A percentile compares a stretch with the other conserved stretches of the same genome.
Conservation (phyloP, 2,329 filamentous ascomycete genomes). For the Diaporthe australafricana region DNA sequence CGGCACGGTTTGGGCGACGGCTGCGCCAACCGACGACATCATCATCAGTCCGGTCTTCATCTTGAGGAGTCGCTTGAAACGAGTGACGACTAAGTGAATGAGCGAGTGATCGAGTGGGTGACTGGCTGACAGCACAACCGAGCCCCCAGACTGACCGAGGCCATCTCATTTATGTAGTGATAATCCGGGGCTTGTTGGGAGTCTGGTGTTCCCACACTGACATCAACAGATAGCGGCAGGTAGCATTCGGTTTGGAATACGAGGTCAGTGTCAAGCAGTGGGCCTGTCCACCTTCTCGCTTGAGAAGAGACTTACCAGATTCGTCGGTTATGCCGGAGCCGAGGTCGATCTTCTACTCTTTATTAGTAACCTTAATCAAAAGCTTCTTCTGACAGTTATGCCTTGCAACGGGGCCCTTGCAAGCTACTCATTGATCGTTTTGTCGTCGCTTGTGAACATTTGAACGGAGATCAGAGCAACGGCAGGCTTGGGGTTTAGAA, state of each 20-base stretch:
- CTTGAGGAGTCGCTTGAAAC: slow-evolving; percentile 1
- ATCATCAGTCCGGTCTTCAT: slow-evolving; percentile 17
- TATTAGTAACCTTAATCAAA: slow-evolving; percentile 16
- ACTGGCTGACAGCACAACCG: not conserved
- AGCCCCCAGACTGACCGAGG: not conserved
- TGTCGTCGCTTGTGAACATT: not conserved
- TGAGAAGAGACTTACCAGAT: slow-evolving; percentile 14
- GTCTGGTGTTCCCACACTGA: not conserved
- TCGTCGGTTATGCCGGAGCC: slow-evolving; percentile 20
- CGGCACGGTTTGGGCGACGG: slow-evolving; percentile 21
- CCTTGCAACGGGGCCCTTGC: not conserved
- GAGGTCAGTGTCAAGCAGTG: slow-evolving; percentile 24
- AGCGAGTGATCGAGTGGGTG: not conserved
- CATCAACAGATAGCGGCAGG: slow-evolving; percentile 11
- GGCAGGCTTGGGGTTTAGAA: not conserved
- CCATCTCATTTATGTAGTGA: slow-evolving; percentile 4
- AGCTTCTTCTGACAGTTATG: slow-evolving; percentile 20
- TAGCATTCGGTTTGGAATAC: slow-evolving; percentile 24
- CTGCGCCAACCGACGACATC: slow-evolving; percentile 14
- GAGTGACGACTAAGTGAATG: not conserved
- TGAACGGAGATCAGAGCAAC: not conserved
- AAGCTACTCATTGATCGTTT: not conserved
- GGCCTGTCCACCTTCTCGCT: slow-evolving; percentile 13
- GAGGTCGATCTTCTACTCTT: slow-evolving; percentile 12
- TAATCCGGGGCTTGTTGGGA: not conserved